Percentiles rank a stretch among this genome's conserved stretches.
phyloP scores from a whole-genome alignment of 192 early-diverging fungal genomes.

The Powellomyces hirtus region DNA sequence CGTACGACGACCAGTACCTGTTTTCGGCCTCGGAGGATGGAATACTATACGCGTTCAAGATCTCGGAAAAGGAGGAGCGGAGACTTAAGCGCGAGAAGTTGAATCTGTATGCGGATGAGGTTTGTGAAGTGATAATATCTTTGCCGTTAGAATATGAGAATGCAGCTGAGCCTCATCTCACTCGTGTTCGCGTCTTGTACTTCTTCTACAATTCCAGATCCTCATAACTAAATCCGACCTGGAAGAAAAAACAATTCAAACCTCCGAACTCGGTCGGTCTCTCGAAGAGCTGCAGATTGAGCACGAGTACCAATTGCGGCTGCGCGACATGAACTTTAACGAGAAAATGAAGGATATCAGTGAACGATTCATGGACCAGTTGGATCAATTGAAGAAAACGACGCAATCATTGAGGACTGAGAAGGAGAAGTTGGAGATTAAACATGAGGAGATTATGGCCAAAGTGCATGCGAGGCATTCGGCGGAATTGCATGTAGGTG shows the following conservation, averaged over 20 bases:
- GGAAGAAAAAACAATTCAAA: slow-evolving; percentile 53
- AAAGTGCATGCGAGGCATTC: slow-evolving; percentile 28
- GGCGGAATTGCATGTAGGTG: slow-evolving; percentile 48
- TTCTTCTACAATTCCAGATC: slow-evolving; percentile 32
- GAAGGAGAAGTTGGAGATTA: slow-evolving; percentile 12
- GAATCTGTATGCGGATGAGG: slow-evolving; percentile 53
- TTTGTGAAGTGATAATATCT: too few relatives aligned
- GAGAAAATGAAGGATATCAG: slow-evolving; percentile 60
- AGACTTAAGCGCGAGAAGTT: slow-evolving; percentile 20
- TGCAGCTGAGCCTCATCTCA: too few relatives aligned
- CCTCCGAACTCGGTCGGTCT: slow-evolving; percentile 43
- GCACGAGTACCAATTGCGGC: slow-evolving; percentile 63
- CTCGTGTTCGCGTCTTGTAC: not conserved
- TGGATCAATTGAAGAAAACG: slow-evolving; percentile 53
- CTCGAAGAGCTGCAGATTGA: slow-evolving; percentile 62
- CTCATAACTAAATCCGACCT: slow-evolving; percentile 58
- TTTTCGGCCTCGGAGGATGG: slow-evolving; percentile 53
- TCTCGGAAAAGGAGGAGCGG: slow-evolving; percentile 47
- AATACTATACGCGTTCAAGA: slow-evolving; percentile 42
- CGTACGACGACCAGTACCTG: slow-evolving; percentile 50
- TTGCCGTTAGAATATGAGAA: too few relatives aligned
- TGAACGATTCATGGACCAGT: slow-evolving; percentile 49
- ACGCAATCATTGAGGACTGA: slow-evolving; percentile 36
- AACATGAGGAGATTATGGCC: slow-evolving; percentile 44
- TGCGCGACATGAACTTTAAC: slow-evolving; percentile 62